Base-by-base conservation (phyloP, 2,329 filamentous ascomycete species). In the Parastagonospora nodorum region DNA sequence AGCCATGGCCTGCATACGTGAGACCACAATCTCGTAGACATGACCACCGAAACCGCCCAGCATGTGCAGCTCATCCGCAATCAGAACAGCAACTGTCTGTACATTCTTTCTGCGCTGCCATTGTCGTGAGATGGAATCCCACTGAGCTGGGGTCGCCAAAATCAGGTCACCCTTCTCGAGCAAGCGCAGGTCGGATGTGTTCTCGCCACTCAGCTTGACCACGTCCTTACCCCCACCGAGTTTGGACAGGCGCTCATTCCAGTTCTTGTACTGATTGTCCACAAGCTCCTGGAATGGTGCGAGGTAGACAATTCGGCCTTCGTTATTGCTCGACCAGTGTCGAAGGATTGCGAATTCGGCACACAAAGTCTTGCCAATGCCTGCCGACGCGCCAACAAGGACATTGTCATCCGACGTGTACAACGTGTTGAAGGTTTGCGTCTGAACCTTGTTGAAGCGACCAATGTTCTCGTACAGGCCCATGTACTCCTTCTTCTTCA, bases 71-170 rank as follows among this genome's bases (percentile, higher is more conserved):
- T 97, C 93, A 72, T 99, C 95, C 1, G 93, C 92, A 60, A 99
- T 92, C 71, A 99, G 92, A 0, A 99, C 80, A 63, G 92, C 86
- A 15, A 97, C 89, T 3, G 86, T 88, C 69, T 97, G 91, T 1
- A 99, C 87, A 62, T 96, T 96, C 83, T 96, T 97, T 50, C 94
- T 87, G 50, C 93, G 86, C 76, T 96, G 92, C 94, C 95, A 99
- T 72, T 96, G 92, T 31, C 95, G 85, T 12, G 94, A 97, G 43
- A 99, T 77, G 27, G 95, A 89, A 75, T 99, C 94, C 95, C 94
- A 99, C 66, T 99, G 94, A 2, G 85, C 81, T 7, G 94, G 94
- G 0, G 95, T 99, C 2, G 94, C 94, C 30, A 99, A 81, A 45
- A 99, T 88, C 27, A 99, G 80, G 71, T 99, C 92, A 29, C 90